Conservation (phyloP, 2,329 filamentous ascomycete species). For the Hypoxylon sp. region DNA sequence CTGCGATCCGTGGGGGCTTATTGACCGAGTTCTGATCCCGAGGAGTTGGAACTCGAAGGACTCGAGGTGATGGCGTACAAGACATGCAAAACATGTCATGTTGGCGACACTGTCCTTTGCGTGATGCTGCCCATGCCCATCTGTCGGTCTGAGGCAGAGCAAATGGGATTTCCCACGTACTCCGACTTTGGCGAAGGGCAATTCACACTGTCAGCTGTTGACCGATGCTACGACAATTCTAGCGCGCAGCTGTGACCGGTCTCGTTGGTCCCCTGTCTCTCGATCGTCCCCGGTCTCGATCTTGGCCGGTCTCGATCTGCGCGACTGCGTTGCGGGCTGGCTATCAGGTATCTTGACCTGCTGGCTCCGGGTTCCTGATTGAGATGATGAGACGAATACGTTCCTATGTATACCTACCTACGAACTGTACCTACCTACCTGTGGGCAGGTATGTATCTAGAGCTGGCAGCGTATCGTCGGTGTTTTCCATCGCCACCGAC, state of each 20-base stretch:
- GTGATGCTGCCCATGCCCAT: not conserved
- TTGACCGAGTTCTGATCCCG: slow-evolving; percentile 17
- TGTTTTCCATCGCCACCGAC: not conserved
- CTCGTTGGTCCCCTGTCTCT: slow-evolving; percentile 14
- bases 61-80: too few relatives aligned
- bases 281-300: too few relatives aligned
- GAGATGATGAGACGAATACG: too few relatives aligned
- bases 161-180: slow-evolving; percentile 2
- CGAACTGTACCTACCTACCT: too few relatives aligned
- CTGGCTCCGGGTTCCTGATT: slow-evolving; percentile 15
- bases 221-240: slow-evolving; percentile 4
- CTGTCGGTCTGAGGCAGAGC: not conserved
- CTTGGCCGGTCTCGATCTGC: slow-evolving; percentile 23
- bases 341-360: slow-evolving; percentile 1
- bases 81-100: slow-evolving; percentile 5
- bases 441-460: too few relatives aligned
- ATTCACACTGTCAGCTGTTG: not conserved
- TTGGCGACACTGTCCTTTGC: not conserved
- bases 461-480: too few relatives aligned
- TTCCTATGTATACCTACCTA: not conserved
- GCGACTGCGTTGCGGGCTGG: slow-evolving; percentile 4
- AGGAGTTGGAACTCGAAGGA: slow-evolving; percentile 17
- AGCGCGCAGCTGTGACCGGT: slow-evolving; percentile 14
- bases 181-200: slow-evolving; percentile 2
- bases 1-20: slow-evolving; percentile 25